Evolutionary conservation across 2,329 filamentous ascomycete genomes (phyloP), one percentile per base, ranked within the genome.

Genomic region (Xylariomycetidae sp.): DNA sequence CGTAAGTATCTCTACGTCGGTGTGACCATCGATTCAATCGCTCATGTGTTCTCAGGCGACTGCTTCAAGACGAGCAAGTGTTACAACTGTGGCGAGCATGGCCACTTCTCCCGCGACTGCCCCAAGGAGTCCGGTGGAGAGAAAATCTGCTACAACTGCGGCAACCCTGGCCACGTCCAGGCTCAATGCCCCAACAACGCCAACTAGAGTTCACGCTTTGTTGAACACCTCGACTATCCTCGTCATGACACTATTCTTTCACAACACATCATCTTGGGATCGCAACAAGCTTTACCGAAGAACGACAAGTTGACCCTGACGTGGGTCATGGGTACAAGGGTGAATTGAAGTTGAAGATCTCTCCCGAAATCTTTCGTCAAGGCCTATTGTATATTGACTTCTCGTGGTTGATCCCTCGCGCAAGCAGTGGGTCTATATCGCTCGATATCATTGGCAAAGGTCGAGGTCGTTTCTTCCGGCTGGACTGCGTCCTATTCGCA

Each of bases 41-140:
- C 36, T 51, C 31, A 31, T 30, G 3, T 17, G 5, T 12, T 24
- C 31, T 14, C 37, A 78, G 75, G 76, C 51, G 92, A 96, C 68
- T 98, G 92, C 69, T 93, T 90, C 54, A 93, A 96, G 65, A 92
- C 92, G 56, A 90, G 93, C 74, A 96, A 96, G 76, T 98, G 92
- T 82, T 98, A 96, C 81, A 95, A 95, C 79, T 96, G 92, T 52
- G 77, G 77, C 57, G 88, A 95, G 72, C 84, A 90, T 52, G 90
- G 92, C 43, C 90, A 96, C 67, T 79, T 95, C 63, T 93, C 85
- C 48, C 85, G 90, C 48, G 92, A 98, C 66, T 98, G 92, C 76
- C 84, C 89, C 53, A 89, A 90, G 61, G 90, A 95, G 68, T 85
- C 85, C 39, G 76, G 78, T 49, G 77, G 81, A 57, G 90, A 96